Evolutionary conservation across 192 early-diverging fungal species (phyloP).

Genomic region (Podila minutissima): DNA sequence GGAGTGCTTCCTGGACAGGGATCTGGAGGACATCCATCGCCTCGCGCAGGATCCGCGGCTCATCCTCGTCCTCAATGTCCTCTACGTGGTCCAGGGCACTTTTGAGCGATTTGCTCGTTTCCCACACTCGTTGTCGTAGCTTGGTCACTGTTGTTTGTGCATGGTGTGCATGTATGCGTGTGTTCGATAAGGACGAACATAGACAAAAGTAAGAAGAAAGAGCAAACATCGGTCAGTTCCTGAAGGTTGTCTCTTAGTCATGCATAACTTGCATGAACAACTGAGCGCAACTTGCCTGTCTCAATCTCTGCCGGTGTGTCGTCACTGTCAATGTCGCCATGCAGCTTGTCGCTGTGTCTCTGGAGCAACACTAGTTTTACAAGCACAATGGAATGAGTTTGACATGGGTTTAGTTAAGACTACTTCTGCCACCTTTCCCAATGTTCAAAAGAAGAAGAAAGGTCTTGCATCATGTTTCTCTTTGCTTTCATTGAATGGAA

Average conservation of each 20-base stretch:
- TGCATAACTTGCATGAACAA: background rate
- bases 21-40: slow-evolving; percentile 36
- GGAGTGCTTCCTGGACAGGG: slow-evolving; percentile 22
- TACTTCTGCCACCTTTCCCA: no score
- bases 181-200: background rate
- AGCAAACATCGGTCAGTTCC: background rate
- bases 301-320: slow-evolving; percentile 5
- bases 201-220: background rate
- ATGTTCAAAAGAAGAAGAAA: no score
- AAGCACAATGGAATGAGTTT: background rate
- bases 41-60: slow-evolving; percentile 29
- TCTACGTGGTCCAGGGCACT: slow-evolving; percentile 37
- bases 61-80: slow-evolving; percentile 46
- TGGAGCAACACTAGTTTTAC: background rate
- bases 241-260: no score
- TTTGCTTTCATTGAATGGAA: no score
- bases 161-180: no score
- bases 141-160: background rate
- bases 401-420: background rate
- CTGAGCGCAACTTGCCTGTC: background rate
- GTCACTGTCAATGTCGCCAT: slow-evolving; percentile 19
- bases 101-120: slow-evolving; percentile 21
- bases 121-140: slow-evolving; percentile 23
- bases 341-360: slow-evolving; percentile 31
- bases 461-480: no score